Evolutionary conservation across 2,329 filamentous ascomycete genomes (phyloP), one percentile per base, ranked within the genome.

Genomic region (Ophiocordyceps camponoti-saundersi): DNA sequence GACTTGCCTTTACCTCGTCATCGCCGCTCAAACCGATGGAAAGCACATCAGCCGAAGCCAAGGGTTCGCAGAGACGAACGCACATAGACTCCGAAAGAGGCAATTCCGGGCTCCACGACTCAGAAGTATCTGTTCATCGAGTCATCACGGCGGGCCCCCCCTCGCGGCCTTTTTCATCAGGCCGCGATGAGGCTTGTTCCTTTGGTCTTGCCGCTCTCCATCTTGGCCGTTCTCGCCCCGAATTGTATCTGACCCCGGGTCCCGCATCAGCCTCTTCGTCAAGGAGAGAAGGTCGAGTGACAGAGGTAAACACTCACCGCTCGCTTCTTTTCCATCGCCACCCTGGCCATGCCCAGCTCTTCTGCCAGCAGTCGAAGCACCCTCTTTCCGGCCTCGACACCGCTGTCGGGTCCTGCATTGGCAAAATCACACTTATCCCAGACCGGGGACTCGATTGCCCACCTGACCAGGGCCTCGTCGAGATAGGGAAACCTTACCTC

Each of bases 401-500:
- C 47, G 5, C 42, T 53, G 34, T 61, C 58, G 6, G 60, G 61
- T 8, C 55, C 56, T 3, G 55, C 52, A 40, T 71, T 69, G n/a
- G 74, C 77, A 60, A 95, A 96, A 43, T 90, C 87, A 55, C 88
- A 95, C 60, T 96, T 96, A 49, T 85, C 77, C 73, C 78, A 85
- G 0, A 90, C 81, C 0, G 87, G 83, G 22, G 73, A 69, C 42
- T 69, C 69, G 23, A 96, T 73, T 7, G 85, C 84, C 77, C 88
- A 92, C 23, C 71, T 71, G n/a, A 95, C 80, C 42, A 98, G 73
- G 3, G 76, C 70, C 62, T 98, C 92, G 51, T 96, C 92, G 0
- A 98, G 73, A 57, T 78, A 98, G 0, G 93, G 92, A 58, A 93
- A 95, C 34, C 92, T 77, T 30, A 84, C 84, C 63, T 98, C 92